phyloP scores from a whole-genome alignment of 352 stramenopile species.

The Lagenidium giganteum region DNA sequence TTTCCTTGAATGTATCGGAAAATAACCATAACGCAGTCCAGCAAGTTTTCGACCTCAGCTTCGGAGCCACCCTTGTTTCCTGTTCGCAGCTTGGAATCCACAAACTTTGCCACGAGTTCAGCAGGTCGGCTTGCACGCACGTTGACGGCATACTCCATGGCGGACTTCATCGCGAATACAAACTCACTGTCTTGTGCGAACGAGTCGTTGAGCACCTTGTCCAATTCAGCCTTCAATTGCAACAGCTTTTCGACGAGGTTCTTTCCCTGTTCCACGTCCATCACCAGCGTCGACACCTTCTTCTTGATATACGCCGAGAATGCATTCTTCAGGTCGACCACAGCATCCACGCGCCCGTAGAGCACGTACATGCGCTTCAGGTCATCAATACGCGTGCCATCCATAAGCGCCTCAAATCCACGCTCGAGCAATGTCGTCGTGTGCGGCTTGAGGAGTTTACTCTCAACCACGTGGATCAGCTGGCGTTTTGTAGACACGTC shows the following conservation, averaged over 20 bases:
- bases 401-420: constrained; percentile 87
- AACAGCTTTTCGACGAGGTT: constrained; percentile 89
- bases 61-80: constrained; percentile 84
- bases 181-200: constrained; percentile 80
- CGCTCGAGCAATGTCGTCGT: constrained; percentile 74
- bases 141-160: constrained; percentile 90
- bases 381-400: constrained; percentile 73
- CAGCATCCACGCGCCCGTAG: constrained; percentile 64
- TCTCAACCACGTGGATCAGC: constrained; percentile 70
- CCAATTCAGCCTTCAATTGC: constrained; percentile 77
- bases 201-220: constrained; percentile 67
- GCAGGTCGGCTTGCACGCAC: constrained; percentile 78
- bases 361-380: constrained; percentile 86
- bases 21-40: constrained; percentile 93
- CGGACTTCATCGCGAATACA: constrained; percentile 73
- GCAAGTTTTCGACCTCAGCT: constrained; percentile 79
- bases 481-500: constrained; percentile 72
- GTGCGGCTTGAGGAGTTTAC: constrained; percentile 81
- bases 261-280: constrained; percentile 83
- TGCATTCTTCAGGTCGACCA: constrained; percentile 57
- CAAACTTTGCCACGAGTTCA: constrained; percentile 89
- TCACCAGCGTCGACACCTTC: constrained; percentile 67
- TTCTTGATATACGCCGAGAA: constrained; percentile 76
- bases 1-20: constrained; percentile 97
- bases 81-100: constrained; percentile 86